Evolutionary conservation across 2,329 filamentous ascomycete species (phyloP).

Genomic region (Apiospora rasikravindrae): DNA sequence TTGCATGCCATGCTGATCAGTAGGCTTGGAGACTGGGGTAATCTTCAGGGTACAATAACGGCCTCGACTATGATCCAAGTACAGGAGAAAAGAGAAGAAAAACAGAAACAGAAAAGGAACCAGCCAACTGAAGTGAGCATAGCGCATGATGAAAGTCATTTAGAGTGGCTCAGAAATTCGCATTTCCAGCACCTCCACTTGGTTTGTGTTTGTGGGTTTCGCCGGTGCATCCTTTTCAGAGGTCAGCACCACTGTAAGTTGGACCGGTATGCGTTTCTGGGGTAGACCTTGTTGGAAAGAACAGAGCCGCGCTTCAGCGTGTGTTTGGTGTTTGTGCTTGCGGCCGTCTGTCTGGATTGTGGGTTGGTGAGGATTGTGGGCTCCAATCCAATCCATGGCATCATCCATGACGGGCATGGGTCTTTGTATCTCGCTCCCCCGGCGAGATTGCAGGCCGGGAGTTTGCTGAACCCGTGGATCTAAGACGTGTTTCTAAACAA

Average conservation of each 20-base stretch:
- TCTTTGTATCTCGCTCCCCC: conserved; percentile 1
- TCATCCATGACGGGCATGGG: not conserved
- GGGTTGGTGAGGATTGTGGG: not conserved
- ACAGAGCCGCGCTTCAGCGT: conserved; percentile 3
- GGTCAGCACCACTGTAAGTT: not conserved
- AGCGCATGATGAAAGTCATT: not conserved
- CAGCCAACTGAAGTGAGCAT: not conserved
- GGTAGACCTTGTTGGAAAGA: conserved; percentile 4
- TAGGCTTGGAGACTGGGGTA: not conserved
- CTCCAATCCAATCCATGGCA: not conserved
- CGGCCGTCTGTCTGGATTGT: not conserved
- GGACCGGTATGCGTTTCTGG: not conserved
- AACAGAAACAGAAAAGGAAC: not conserved
- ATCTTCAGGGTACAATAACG: not conserved
- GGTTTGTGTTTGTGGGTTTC: not conserved
- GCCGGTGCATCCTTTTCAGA: not conserved
- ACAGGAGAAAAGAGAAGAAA: not conserved
- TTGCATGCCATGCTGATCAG: conserved; percentile 2
- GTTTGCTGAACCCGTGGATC: conserved; percentile 7
- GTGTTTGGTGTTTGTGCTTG: not conserved
- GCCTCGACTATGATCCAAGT: not conserved
- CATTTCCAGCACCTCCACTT: not conserved
- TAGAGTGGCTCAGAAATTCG: not conserved
- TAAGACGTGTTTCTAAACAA: conserved; percentile 11
- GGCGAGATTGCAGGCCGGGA: conserved; percentile 11